Conservation (phyloP, 768 basidiomycete genomes). For the Tephrocybe sp. region DNA sequence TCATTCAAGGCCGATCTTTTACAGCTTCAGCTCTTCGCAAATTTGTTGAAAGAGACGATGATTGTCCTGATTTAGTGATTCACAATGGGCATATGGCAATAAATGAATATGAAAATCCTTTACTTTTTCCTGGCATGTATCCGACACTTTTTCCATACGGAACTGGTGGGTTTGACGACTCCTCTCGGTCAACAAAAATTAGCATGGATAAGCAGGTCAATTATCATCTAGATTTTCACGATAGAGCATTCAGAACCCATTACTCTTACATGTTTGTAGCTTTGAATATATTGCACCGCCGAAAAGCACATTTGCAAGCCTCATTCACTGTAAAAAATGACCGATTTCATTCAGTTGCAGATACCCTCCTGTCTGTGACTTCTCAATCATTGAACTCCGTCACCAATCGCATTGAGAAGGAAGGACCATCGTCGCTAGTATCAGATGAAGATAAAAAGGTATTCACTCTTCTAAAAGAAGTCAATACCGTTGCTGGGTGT, state of each 20-base stretch:
- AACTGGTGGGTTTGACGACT: slow-evolving; percentile 39
- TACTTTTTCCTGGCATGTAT: slow-evolving; percentile 30
- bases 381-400: slow-evolving; percentile 58
- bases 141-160: slow-evolving; percentile 44
- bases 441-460: slow-evolving; percentile 29
- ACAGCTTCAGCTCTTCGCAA: slow-evolving; percentile 25
- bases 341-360: slow-evolving; percentile 25
- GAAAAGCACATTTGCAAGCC: slow-evolving; percentile 28
- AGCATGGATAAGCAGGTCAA: slow-evolving; percentile 32
- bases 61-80: too few relatives aligned
- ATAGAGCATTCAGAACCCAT: slow-evolving; percentile 34
- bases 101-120: slow-evolving; percentile 29
- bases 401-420: slow-evolving; percentile 18
- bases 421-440: slow-evolving; percentile 13
- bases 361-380: slow-evolving; percentile 40
- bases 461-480: slow-evolving; percentile 19
- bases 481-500: slow-evolving; percentile 16
- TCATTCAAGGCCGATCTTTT: slow-evolving; percentile 22
- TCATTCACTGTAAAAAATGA: slow-evolving; percentile 25
- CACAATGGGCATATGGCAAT: slow-evolving; percentile 20
- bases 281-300: slow-evolving; percentile 39
- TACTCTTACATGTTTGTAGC: slow-evolving; percentile 38
- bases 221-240: slow-evolving; percentile 29
- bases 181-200: slow-evolving; percentile 10
- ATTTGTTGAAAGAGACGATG: slow-evolving; percentile 3